A percentile compares a stretch with the other conserved stretches of the same genome.
phyloP scores from a whole-genome alignment of 768 basidiomycete species.

The Boletus sensibilis region DNA sequence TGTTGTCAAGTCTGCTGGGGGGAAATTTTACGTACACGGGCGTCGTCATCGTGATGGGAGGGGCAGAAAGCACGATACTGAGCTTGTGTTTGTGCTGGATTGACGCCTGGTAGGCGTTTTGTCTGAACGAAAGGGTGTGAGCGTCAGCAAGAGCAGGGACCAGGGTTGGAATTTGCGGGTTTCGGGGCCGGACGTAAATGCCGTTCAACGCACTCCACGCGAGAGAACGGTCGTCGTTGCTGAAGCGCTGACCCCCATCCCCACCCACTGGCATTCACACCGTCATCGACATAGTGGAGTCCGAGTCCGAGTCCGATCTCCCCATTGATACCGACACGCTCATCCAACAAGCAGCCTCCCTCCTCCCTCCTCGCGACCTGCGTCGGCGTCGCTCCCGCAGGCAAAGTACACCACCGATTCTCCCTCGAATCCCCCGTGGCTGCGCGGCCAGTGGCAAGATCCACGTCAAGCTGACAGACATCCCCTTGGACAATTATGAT shows the following conservation, averaged over 20 bases:
- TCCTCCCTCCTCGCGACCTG: slow-evolving; percentile 52
- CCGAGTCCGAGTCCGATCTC: background rate
- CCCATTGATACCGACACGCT: slow-evolving; percentile 34
- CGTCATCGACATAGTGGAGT: background rate
- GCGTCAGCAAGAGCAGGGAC: background rate
- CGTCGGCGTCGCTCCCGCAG: slow-evolving; percentile 63
- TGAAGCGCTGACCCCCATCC: no score
- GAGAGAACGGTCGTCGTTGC: slow-evolving; percentile 19
- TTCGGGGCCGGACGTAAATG: slow-evolving; percentile 43
- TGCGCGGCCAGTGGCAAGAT: slow-evolving; percentile 11
- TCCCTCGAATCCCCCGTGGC: slow-evolving; percentile 34
- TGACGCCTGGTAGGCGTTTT: slow-evolving; percentile 60
- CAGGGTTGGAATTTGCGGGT: slow-evolving; percentile 12
- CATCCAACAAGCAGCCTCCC: slow-evolving; percentile 53
- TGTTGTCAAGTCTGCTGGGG: slow-evolving; percentile 45
- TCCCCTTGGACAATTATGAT: slow-evolving; percentile 65
- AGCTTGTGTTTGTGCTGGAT: slow-evolving; percentile 58
- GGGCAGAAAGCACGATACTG: slow-evolving; percentile 2
- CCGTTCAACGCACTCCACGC: slow-evolving; percentile 49
- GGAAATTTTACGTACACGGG: background rate
- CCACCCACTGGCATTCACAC: no score
- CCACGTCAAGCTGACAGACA: slow-evolving; percentile 57
- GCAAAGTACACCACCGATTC: slow-evolving; percentile 53
- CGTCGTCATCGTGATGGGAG: background rate
- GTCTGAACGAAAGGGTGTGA: slow-evolving; percentile 36